These are phyloP conservation scores for Pseudofabraea citricarpa DNA, from an alignment of 2,329 filamentous ascomycete species.

Conservation along the genomic window DNA sequence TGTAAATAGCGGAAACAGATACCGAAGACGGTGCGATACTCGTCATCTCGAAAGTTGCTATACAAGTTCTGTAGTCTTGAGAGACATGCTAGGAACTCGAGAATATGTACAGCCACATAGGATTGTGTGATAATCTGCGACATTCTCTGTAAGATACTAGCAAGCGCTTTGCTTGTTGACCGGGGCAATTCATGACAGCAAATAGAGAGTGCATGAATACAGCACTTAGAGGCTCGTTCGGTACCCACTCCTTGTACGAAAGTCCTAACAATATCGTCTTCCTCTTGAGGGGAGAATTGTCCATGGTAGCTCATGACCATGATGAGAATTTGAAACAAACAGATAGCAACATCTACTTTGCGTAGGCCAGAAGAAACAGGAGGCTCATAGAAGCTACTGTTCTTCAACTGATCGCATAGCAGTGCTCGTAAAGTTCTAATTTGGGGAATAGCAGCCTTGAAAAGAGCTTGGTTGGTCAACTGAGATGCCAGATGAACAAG, in stretches of 20 bases:
- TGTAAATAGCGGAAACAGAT: constrained; percentile 94
- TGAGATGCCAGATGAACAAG: constrained; percentile 83
- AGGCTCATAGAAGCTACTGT: constrained; percentile 74
- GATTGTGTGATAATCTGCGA: constrained; percentile 93
- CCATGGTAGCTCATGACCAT: constrained; percentile 89
- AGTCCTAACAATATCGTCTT: constrained; percentile 82
- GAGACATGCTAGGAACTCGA: constrained; percentile 90
- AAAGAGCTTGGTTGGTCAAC: constrained; percentile 83
- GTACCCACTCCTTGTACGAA: constrained; percentile 82
- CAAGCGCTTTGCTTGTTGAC: constrained; percentile 79
- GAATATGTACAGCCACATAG: constrained; percentile 85
- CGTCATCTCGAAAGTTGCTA: constrained; percentile 83
- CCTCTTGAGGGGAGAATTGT: constrained; percentile 75
- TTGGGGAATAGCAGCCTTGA: constrained; percentile 67
- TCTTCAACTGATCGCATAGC: constrained; percentile 78
- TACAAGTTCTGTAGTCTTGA: constrained; percentile 81
- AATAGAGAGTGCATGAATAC: constrained; percentile 90
- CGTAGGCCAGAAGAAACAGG: constrained; percentile 74
- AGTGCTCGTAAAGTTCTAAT: constrained; percentile 71
- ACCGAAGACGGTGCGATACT: constrained; percentile 90
- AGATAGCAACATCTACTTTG: constrained; percentile 83
- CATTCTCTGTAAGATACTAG: constrained; percentile 87
- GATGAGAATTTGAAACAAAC: constrained; percentile 79
- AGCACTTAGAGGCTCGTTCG: constrained; percentile 82
- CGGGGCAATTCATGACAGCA: constrained; percentile 92